A percentile compares a stretch with the other conserved stretches of the same genome.
Conservation (phyloP, 192 early-diverging fungal genomes). For the Coemansia sp. region DNA sequence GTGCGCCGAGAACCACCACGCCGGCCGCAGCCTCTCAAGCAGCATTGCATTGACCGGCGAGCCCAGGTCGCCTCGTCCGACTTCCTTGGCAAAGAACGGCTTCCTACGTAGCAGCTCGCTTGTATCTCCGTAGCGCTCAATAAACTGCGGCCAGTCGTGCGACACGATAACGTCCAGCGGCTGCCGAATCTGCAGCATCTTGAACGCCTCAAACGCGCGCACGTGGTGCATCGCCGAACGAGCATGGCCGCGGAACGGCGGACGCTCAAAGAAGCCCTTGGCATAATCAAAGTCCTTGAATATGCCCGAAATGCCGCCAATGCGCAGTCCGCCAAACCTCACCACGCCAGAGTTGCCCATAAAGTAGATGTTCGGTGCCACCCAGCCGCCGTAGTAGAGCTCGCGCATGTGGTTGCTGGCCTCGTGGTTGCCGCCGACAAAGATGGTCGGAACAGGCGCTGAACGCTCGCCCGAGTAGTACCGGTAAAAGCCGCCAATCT, state of each 20-base stretch:
- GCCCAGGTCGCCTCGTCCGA: constrained; percentile 59
- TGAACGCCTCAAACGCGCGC: constrained; percentile 75
- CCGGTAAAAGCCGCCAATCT: constrained; percentile 82
- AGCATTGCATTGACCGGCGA: constrained; percentile 68
- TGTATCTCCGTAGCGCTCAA: constrained; percentile 74
- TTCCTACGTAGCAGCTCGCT: constrained; percentile 61
- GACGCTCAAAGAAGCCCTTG: constrained; percentile 65
- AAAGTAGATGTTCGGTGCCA: constrained; percentile 88
- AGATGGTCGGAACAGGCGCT: constrained; percentile 85
- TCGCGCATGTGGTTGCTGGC: constrained; percentile 92
- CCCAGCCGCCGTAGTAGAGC: constrained; percentile 96
- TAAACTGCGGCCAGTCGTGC: constrained; percentile 94
- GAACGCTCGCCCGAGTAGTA: constrained; percentile 82
- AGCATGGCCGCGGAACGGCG: constrained; percentile 68
- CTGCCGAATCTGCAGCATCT: constrained; percentile 64
- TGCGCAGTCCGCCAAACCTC: constrained; percentile 82
- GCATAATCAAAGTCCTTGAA: constrained; percentile 64
- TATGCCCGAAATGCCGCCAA: constrained; percentile 92
- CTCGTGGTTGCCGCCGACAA: constrained; percentile 99
- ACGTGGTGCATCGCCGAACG: constrained; percentile 81
- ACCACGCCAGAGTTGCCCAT: constrained; percentile 84
- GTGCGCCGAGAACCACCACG: constrained; percentile 94
- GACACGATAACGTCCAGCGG: constrained; percentile 88
- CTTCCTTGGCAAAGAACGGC: constrained; percentile 71
- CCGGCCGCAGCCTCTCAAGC: constrained; percentile 69